Evolutionary conservation across 2,329 filamentous ascomycete species (phyloP).

Genomic region (Xylariaceae sp.): DNA sequence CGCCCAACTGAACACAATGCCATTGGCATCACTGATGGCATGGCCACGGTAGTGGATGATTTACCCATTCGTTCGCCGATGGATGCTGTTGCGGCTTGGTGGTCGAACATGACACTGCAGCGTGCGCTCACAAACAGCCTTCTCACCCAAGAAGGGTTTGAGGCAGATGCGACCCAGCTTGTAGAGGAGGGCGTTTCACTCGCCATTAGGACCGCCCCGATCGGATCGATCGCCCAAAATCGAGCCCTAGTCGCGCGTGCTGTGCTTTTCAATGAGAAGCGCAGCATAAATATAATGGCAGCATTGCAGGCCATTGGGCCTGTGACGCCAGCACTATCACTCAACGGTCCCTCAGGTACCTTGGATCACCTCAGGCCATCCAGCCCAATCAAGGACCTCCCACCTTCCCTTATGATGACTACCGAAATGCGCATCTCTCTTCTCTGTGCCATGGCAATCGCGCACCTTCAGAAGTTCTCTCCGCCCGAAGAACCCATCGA

Average conservation of each 20-base stretch:
- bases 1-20: conserved; percentile 71
- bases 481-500: conserved; percentile 48
- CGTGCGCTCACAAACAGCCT: conserved; percentile 68
- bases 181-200: conserved; percentile 59
- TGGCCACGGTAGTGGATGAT: conserved; percentile 85
- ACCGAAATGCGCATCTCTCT: conserved; percentile 60
- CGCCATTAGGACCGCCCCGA: conserved; percentile 74
- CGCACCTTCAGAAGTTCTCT: conserved; percentile 53
- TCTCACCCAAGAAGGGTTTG: conserved; percentile 52
- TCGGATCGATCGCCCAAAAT: conserved; percentile 71
- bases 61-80: conserved; percentile 82
- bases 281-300: conserved; percentile 58
- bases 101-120: conserved; percentile 75
- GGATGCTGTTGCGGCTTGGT: conserved; percentile 91
- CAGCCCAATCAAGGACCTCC: conserved; percentile 51
- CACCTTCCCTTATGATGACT: conserved; percentile 46
- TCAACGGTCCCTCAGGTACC: conserved; percentile 23
- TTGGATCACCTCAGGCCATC: conserved; percentile 21
- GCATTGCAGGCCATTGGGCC: conserved; percentile 57
- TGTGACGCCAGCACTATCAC: conserved; percentile 39
- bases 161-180: conserved; percentile 41
- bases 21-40: conserved; percentile 65
- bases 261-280: conserved; percentile 56
- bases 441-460: conserved; percentile 62
- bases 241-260: conserved; percentile 63